Conservation (phyloP, 1,284 basidiomycete genomes). For the Ustilago lituana region DNA sequence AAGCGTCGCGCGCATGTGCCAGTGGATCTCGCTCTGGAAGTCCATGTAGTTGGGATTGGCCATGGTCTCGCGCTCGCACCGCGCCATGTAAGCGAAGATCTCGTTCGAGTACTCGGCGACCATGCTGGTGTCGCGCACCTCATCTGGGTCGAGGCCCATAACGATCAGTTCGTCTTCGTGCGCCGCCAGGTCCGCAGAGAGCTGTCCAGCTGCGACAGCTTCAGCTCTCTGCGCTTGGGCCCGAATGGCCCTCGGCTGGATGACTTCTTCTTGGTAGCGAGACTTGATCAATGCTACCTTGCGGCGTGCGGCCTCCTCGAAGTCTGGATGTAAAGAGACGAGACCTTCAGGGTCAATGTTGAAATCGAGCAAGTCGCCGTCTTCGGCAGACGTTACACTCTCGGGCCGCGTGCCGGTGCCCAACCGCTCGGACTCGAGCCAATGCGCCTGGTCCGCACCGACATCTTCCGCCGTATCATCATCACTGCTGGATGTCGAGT, state of each 20-base stretch:
- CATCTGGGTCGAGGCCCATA: constrained; percentile 69
- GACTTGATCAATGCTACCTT: constrained; percentile 58
- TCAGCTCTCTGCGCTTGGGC: constrained; percentile 55
- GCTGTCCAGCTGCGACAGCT: constrained; percentile 52
- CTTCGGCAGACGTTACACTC: constrained; percentile 51
- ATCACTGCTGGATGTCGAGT: constrained; percentile 43
- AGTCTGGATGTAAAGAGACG: constrained; percentile 60
- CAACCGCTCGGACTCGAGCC: constrained; percentile 43
- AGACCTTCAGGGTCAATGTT: constrained; percentile 63
- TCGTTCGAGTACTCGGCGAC: constrained; percentile 97
- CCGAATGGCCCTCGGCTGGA: constrained; percentile 49
- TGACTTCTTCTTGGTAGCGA: constrained; percentile 54
- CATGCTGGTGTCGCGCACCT: constrained; percentile 92
- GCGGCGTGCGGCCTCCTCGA: constrained; percentile 58
- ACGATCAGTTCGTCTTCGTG: constrained; percentile 62
- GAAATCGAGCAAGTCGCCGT: constrained; percentile 48
- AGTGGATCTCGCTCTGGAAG: constrained; percentile 91
- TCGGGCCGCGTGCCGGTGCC: constrained; percentile 32
- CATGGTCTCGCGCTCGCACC: constrained; percentile 81
- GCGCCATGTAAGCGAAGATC: constrained; percentile 92
- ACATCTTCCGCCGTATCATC: constrained; percentile 33
- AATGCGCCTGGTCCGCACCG: constrained; percentile 21
- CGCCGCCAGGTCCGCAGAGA: constrained; percentile 56
- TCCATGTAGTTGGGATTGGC: constrained; percentile 94
- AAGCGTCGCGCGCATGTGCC: constrained; percentile 71